phyloP scores from a whole-genome alignment of 257 asterid species.

The Forsythia suspensa region DNA sequence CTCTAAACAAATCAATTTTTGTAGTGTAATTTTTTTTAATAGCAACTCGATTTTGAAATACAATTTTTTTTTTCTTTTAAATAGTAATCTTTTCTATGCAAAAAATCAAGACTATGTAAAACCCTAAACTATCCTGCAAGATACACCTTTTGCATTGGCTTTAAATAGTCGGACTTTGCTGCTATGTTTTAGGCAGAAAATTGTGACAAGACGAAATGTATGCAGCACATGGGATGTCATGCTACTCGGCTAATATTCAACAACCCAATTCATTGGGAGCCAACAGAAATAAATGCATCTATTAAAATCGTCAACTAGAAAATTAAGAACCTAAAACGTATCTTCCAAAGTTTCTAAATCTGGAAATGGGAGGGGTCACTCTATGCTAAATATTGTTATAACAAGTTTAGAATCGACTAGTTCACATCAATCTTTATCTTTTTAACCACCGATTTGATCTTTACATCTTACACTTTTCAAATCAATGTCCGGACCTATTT shows the following conservation, averaged over 20 bases:
- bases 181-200: background rate
- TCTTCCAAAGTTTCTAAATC: background rate
- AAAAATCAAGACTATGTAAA: too few species aligned
- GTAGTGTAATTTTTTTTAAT: too few species aligned
- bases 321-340: background rate
- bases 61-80: too few species aligned
- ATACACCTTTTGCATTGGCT: background rate
- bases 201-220: background rate
- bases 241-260: background rate
- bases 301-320: background rate
- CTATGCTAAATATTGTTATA: too few species aligned
- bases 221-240: background rate
- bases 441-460: too few species aligned
- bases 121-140: too few species aligned
- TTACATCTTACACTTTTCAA: too few species aligned
- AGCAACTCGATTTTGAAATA: too few species aligned
- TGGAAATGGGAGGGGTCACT: background rate
- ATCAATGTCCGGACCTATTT: too few species aligned
- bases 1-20: too few species aligned
- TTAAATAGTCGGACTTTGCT: background rate
- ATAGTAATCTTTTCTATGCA: too few species aligned
- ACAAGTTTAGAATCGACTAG: too few species aligned
- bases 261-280: slow-evolving; percentile 8
- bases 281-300: slow-evolving; percentile 28
- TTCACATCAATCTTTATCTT: background rate